These are phyloP conservation scores for Chaetomiaceae sp. DNA, from an alignment of 2,329 filamentous ascomycete species.

Conservation along the genomic window DNA sequence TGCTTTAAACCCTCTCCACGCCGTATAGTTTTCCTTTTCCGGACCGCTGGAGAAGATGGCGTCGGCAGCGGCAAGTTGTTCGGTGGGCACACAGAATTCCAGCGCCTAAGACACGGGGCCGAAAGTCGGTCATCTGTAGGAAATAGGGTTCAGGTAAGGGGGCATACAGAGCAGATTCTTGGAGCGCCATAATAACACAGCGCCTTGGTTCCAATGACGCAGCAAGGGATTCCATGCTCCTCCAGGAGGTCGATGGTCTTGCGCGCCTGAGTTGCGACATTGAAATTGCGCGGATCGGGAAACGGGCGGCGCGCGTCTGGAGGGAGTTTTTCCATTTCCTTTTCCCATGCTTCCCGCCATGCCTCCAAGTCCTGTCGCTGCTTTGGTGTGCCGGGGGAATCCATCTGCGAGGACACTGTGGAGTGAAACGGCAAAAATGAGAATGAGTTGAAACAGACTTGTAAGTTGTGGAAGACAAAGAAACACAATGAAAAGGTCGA, in stretches of 20 bases:
- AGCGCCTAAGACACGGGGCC: neutral
- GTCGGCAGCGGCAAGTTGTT: slow-evolving; percentile 1
- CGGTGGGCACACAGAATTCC: slow-evolving; percentile 2
- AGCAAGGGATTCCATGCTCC: slow-evolving; percentile 1
- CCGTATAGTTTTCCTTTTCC: neutral
- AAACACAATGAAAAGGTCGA: neutral
- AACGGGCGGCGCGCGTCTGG: neutral
- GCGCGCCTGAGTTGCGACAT: neutral
- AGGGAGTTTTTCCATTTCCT: neutral
- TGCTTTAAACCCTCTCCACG: neutral
- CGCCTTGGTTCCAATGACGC: slow-evolving; percentile 1
- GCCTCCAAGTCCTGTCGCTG: neutral
- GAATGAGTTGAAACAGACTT: neutral
- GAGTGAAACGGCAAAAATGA: neutral
- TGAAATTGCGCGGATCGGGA: neutral
- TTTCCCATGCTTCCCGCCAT: neutral
- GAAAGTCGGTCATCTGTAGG: neutral
- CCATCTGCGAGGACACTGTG: neutral
- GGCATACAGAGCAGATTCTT: neutral
- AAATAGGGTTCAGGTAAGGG: neutral
- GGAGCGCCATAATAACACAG: slow-evolving; percentile 1
- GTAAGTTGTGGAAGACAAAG: neutral
- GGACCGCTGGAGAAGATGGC: neutral
- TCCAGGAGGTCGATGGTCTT: neutral
- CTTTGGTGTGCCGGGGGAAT: neutral